Evolutionary conservation across 306 rosid species (phyloP), one percentile per base, ranked within the genome.

Genomic region (Fagus crenata): DNA sequence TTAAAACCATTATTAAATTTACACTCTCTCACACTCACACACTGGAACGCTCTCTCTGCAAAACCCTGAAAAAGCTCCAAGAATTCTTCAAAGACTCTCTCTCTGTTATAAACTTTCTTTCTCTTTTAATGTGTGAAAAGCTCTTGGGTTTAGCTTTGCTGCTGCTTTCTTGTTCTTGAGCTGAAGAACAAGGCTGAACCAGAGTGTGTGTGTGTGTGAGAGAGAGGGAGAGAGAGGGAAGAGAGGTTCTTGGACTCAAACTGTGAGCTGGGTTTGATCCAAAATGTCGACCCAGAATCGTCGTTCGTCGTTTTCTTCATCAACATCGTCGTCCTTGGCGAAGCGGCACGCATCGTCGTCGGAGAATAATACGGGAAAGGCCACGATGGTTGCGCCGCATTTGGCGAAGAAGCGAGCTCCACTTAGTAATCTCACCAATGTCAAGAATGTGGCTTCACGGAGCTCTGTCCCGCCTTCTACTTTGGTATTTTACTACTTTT

Each of bases 341-440:
- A 95, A 95, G 56, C 89, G 97, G 35, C 90, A 89, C 18, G 91
- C 96, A 13, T 78, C 87, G 12, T 75, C 83, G 0, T 75, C 90
- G 0, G 80, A 85, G 18, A 87, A 86, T 61, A 88, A 70, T 65
- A 59, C 22, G 0, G 86, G 86, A 2, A 89, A 87, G 79, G 74
- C 73, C 49, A 36, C 60, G 14, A 81, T 84, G 0, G 77, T 77
- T 2, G 84, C 88, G 67, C 76, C 85, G 0, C 82, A 82, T 5
- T 53, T 86, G 85, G 88, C 93, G 0, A 95, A 87, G 93, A 95
- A 90, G 80, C 89, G 98, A 22, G 92, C 96, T 5, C 97, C 98
- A 54, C 93, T 95, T 28, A 53, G 89, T 33, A 92, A 95, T 83
- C 76, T 95, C 80, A 92, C 96, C 43, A 95, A 95, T 83, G 82